These are phyloP conservation scores for Hippophae tibetana DNA, from an alignment of 306 rosid species.

Conservation along the genomic window DNA sequence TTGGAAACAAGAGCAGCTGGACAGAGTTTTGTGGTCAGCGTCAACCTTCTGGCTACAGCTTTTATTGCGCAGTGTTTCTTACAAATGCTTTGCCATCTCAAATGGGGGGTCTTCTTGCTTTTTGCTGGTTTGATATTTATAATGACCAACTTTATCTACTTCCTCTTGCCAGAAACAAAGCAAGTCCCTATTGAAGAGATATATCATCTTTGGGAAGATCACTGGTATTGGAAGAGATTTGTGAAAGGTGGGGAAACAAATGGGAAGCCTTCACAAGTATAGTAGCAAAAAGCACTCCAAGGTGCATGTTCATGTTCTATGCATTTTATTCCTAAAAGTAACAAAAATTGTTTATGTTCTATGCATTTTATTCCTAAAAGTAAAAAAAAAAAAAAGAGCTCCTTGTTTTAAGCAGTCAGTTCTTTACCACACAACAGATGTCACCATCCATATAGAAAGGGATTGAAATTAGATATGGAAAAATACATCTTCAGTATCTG, in stretches of 20 bases:
- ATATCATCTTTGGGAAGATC: slow-evolving; percentile 71
- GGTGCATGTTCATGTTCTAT: neutral
- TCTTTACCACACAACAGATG: too few relatives aligned
- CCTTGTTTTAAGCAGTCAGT: too few relatives aligned
- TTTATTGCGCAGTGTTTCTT: slow-evolving; percentile 87
- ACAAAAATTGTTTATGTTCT: too few relatives aligned
- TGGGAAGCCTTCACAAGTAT: slow-evolving; percentile 23
- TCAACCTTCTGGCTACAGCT: slow-evolving; percentile 85
- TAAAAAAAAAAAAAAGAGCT: too few relatives aligned
- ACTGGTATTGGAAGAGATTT: slow-evolving; percentile 76
- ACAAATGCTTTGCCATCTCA: slow-evolving; percentile 71
- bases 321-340: too few relatives aligned
- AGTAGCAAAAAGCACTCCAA: slow-evolving; percentile 1
- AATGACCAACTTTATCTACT: slow-evolving; percentile 67
- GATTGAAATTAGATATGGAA: too few relatives aligned
- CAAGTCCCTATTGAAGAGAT: slow-evolving; percentile 90
- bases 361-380: too few relatives aligned
- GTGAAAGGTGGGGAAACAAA: slow-evolving; percentile 28
- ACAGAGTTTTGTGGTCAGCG: slow-evolving; percentile 90
- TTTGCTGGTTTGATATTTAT: slow-evolving; percentile 54
- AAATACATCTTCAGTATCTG: too few relatives aligned
- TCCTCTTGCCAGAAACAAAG: slow-evolving; percentile 92
- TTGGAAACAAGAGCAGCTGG: slow-evolving; percentile 89
- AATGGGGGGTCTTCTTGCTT: slow-evolving; percentile 75
- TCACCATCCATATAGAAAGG: too few relatives aligned